Evolutionary conservation across 2,329 filamentous ascomycete species (phyloP), one percentile per base, ranked within the genome.

Genomic region (Xylaria digitata): DNA sequence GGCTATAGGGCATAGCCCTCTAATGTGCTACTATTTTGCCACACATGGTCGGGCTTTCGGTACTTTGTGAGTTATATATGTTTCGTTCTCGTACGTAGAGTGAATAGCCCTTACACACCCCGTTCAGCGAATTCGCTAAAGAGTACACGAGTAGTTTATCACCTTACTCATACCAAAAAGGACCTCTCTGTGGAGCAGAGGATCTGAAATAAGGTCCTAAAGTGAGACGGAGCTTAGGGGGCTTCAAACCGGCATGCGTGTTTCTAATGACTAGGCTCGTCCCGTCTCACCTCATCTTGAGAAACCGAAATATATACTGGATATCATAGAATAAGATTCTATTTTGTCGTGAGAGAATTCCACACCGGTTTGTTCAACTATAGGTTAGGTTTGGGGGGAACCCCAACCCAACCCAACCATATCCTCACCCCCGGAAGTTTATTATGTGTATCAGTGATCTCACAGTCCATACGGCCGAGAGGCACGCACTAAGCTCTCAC

Each of bases 381-480:
- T n/a, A n/a, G 8, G 19, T 8, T 26, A 23, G 40, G 32, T 4
- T 45, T 53, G 23, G 26, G 19, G 7, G n/a, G 32, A 46, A 19
- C 13, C 7, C n/a, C n/a, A n/a, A n/a, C 58, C 13, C 26, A 5
- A 26, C 26, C 26, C 26, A 26, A 26, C 26, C 26, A 26, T 5
- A 26, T 5, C 26, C 26, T 26, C 26, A 3, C 26, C 26, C 5
- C 26, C 26, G 26, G 17, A 52, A 19, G 32, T 54, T 40, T 54
- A 13, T 37, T 40, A 54, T 45, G 40, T 54, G 50, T 42, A 42
- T 34, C 30, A 6, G 50, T 48, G n/a, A 61, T 15, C 19, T 54
- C 49, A 40, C 21, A 9, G 13, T 13, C 59, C 19, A 34, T 61
- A 54, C 48, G 49, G 48, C 49, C 49, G 34, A 34, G 8, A 32